Evolutionary conservation across 768 basidiomycete species (phyloP).

Genomic region (Suillus subaureus): DNA sequence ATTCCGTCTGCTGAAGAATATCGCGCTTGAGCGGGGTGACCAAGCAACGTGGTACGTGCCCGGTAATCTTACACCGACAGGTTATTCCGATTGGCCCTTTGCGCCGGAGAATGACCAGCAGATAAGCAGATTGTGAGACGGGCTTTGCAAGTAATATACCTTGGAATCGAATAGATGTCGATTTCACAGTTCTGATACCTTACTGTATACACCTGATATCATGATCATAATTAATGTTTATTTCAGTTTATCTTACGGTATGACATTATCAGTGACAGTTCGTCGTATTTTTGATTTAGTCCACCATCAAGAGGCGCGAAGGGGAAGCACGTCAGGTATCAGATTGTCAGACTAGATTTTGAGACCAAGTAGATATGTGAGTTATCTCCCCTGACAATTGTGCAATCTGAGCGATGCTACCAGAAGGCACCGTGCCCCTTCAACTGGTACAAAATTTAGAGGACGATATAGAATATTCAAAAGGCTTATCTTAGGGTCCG

Average conservation of each 20-base stretch:
- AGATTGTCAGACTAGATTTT: neutral
- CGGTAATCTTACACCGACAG: conserved; percentile 25
- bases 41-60: conserved; percentile 23
- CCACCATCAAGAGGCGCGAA: no score
- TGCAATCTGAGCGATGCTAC: neutral
- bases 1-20: conserved; percentile 23
- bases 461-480: no score
- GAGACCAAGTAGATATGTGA: no score
- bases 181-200: no score
- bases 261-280: no score
- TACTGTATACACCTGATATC: no score
- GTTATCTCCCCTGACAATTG: neutral
- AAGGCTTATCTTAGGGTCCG: neutral
- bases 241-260: no score
- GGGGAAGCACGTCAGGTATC: neutral
- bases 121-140: neutral
- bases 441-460: neutral
- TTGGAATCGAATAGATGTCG: no score
- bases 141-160: neutral
- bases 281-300: no score
- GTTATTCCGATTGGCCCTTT: conserved; percentile 35
- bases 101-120: conserved; percentile 10
- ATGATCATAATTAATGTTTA: no score
- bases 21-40: conserved; percentile 23
- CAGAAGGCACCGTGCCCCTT: neutral